Percentiles rank a stretch among this genome's conserved stretches.
Conservation (phyloP, 2,329 filamentous ascomycete species). For the Xylaria sp. region DNA sequence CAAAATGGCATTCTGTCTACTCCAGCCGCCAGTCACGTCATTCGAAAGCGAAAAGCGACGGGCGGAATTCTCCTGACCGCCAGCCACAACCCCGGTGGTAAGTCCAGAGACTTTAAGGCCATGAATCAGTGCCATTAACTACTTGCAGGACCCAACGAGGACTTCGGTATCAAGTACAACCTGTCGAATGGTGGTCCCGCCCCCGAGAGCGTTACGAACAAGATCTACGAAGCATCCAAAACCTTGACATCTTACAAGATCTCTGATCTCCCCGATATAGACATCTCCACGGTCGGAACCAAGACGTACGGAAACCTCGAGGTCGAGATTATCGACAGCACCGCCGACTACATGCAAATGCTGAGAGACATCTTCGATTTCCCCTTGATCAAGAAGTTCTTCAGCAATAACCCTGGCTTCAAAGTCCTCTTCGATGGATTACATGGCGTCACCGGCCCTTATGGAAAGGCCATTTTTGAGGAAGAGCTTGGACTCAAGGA, state of each 20-base stretch:
- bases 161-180: constrained; percentile 99
- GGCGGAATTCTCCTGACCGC: constrained; percentile 97
- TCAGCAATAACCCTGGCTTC: constrained; percentile 87
- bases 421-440: constrained; percentile 97
- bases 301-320: constrained; percentile 87
- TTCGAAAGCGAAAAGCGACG: constrained; percentile 92
- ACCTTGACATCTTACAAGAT: constrained; percentile 92
- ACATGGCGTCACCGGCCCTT: constrained; percentile 93
- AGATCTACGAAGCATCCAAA: constrained; percentile 95
- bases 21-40: constrained; percentile 94
- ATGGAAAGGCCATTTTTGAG: constrained; percentile 94
- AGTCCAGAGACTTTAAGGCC: constrained; percentile 46
- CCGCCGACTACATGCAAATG: constrained; percentile 90
- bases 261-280: constrained; percentile 84
- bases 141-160: constrained; percentile 80
- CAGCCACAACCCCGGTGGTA: constrained; percentile 97
- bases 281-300: constrained; percentile 83
- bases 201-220: constrained; percentile 96
- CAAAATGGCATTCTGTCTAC: constrained; percentile 97
- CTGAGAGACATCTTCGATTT: constrained; percentile 99
- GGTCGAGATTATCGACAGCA: constrained; percentile 95
- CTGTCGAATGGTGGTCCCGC: constrained; percentile 94
- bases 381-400: constrained; percentile 92
- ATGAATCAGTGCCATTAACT: constrained; percentile 20
- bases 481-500: constrained; percentile 86